These are phyloP conservation scores for Jaltomata sinuosa DNA, from an alignment of 257 asterid species.

Conservation along the genomic window DNA sequence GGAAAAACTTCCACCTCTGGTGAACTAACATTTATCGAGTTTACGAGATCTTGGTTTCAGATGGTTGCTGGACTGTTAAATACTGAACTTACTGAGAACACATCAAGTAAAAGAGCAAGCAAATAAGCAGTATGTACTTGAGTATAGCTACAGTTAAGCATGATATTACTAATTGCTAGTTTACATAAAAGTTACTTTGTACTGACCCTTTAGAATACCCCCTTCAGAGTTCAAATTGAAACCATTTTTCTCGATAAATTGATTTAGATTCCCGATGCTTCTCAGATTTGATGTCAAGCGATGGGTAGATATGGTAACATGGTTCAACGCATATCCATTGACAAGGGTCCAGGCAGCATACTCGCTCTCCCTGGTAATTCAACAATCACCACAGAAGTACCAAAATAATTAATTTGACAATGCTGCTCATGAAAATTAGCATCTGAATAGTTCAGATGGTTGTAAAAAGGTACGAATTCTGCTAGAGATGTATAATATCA, in stretches of 20 bases:
- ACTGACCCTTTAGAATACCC: constrained; percentile 79
- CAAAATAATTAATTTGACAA: background rate
- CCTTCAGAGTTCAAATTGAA: constrained; percentile 89
- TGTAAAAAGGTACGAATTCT: background rate
- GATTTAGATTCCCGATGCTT: constrained; percentile 47
- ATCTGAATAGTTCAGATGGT: background rate
- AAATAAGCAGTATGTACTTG: background rate
- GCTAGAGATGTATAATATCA: background rate
- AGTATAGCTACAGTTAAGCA: background rate
- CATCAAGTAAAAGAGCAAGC: background rate
- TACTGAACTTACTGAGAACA: background rate
- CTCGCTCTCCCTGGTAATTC: constrained; percentile 77
- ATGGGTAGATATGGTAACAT: constrained; percentile 79
- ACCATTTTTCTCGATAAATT: constrained; percentile 73
- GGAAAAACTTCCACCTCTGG: background rate
- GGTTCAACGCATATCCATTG: constrained; percentile 79
- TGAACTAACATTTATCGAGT: background rate
- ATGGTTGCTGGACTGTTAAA: background rate
- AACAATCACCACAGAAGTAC: background rate
- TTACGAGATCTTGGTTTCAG: background rate
- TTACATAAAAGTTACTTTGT: background rate
- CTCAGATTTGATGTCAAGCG: constrained; percentile 60
- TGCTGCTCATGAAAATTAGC: background rate
- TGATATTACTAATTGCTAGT: background rate
- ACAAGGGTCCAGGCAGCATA: constrained; percentile 98